Conservation (phyloP, 495 filamentous ascomycete genomes). For the Friedmanniomyces simplex region DNA sequence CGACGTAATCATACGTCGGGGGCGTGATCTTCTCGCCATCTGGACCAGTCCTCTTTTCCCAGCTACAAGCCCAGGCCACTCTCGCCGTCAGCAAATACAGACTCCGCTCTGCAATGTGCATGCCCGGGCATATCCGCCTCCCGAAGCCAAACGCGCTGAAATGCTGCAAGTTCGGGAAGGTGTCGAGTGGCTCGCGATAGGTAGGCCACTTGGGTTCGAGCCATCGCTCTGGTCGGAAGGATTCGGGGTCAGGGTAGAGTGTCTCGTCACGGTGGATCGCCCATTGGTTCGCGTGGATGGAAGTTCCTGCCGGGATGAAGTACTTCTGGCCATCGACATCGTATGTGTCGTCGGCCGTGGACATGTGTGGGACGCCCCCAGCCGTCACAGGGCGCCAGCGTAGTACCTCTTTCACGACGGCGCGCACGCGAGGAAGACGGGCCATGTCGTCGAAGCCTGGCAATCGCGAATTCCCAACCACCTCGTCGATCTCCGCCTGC, state of each 20-base stretch:
- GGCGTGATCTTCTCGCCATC: conserved; percentile 35
- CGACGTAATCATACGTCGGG: conserved; percentile 43
- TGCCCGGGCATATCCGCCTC: conserved; percentile 30
- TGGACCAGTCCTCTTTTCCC: conserved; percentile 35
- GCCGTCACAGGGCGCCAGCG: conserved; percentile 30
- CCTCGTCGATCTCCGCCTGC: conserved; percentile 26
- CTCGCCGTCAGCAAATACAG: conserved; percentile 44
- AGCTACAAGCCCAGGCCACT: conserved; percentile 44
- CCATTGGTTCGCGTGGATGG: conserved; percentile 22
- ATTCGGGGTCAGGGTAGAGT: conserved; percentile 32
- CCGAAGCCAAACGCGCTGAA: conserved; percentile 29
- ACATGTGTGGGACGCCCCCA: conserved; percentile 26
- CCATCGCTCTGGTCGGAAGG: conserved; percentile 33
- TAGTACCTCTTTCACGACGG: conserved; percentile 26
- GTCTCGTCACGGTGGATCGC: conserved; percentile 29
- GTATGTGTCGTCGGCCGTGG: conserved; percentile 28
- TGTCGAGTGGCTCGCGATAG: conserved; percentile 25
- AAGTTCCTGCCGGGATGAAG: conserved; percentile 28
- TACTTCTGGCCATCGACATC: conserved; percentile 3
- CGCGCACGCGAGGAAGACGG: conserved; percentile 17
- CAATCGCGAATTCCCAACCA: conserved; percentile 14
- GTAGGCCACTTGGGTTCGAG: conserved; percentile 26
- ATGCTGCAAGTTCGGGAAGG: conserved; percentile 24
- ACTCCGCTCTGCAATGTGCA: conserved; percentile 42
- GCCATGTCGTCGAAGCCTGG: conserved; percentile 22